These are phyloP conservation scores for Russula earlei DNA, from an alignment of 768 basidiomycete species.

Conservation along the genomic window DNA sequence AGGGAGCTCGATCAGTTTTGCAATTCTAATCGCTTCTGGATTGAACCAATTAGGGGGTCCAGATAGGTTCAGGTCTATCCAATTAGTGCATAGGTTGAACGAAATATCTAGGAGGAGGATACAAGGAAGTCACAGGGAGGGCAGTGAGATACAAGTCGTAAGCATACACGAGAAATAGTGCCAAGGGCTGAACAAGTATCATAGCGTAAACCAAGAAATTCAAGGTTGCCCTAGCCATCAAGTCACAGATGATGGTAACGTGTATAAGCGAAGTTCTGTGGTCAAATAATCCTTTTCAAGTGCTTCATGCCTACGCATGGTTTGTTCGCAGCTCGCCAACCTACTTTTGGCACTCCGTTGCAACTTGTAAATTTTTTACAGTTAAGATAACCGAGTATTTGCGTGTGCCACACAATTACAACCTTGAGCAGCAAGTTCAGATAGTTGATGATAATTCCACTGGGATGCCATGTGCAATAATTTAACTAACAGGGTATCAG, in stretches of 20 bases:
- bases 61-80: background rate
- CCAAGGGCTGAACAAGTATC: background rate
- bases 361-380: no score
- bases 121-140: background rate
- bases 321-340: no score
- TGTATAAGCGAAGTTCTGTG: background rate
- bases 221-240: background rate
- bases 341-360: no score
- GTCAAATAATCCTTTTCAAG: no score
- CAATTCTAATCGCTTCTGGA: background rate
- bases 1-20: background rate
- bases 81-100: background rate
- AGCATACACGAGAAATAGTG: constrained; percentile 1
- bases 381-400: background rate
- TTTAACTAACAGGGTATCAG: constrained; percentile 2
- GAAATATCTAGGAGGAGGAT: background rate
- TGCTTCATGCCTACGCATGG: no score
- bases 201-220: background rate
- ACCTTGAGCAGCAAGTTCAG: background rate
- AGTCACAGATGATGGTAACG: background rate
- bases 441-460: background rate
- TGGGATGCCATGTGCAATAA: constrained; percentile 1
- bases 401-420: background rate
- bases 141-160: background rate
- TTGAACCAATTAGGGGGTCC: background rate